Percentiles rank a stretch among this genome's conserved stretches.
Conservation (phyloP, 176 grass and related monocot genomes). For the Triticum turgidum region DNA sequence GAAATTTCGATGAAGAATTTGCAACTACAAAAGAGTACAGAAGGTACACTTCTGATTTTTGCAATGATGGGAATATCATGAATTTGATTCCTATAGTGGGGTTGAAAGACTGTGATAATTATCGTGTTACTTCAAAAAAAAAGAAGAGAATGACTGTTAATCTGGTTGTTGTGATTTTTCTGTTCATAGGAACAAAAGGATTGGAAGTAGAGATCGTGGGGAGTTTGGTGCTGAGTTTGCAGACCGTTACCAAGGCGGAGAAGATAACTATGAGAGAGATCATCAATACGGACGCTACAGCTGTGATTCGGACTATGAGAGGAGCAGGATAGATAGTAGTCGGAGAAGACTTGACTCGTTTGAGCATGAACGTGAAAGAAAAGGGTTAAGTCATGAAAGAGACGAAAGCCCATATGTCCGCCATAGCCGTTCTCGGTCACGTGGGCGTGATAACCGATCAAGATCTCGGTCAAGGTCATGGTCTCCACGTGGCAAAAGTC, state of each 20-base stretch:
- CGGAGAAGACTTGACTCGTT: slow-evolving; percentile 62
- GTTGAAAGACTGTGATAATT: slow-evolving; percentile 60
- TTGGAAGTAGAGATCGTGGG: slow-evolving; percentile 61
- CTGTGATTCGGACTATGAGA: slow-evolving; percentile 72
- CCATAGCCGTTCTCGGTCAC: slow-evolving; percentile 60
- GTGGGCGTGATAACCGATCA: slow-evolving; percentile 44
- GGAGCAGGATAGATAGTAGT: slow-evolving; percentile 60
- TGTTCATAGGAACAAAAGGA: slow-evolving; percentile 82
- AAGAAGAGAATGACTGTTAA: slow-evolving; percentile 51
- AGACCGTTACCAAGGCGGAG: slow-evolving; percentile 54
- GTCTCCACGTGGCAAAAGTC: slow-evolving; percentile 70
- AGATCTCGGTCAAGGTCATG: slow-evolving; percentile 83
- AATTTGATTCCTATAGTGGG: slow-evolving; percentile 50
- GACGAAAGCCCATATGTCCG: slow-evolving; percentile 59
- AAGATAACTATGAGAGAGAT: slow-evolving; percentile 66
- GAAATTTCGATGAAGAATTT: slow-evolving; percentile 75
- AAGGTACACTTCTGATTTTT: slow-evolving; percentile 56
- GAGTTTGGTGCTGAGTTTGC: slow-evolving; percentile 61
- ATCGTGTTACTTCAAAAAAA: slow-evolving; percentile 24
- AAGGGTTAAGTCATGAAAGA: slow-evolving; percentile 65
- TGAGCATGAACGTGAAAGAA: slow-evolving; percentile 60
- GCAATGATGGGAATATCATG: slow-evolving; percentile 45
- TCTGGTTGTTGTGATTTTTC: slow-evolving; percentile 64
- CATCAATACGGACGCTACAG: slow-evolving; percentile 55
- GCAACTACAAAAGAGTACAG: slow-evolving; percentile 61